A percentile compares a stretch with the other conserved stretches of the same genome.
Evolutionary conservation across 2,329 filamentous ascomycete species (phyloP).

Genomic region (Neocatenulostroma microsporum): DNA sequence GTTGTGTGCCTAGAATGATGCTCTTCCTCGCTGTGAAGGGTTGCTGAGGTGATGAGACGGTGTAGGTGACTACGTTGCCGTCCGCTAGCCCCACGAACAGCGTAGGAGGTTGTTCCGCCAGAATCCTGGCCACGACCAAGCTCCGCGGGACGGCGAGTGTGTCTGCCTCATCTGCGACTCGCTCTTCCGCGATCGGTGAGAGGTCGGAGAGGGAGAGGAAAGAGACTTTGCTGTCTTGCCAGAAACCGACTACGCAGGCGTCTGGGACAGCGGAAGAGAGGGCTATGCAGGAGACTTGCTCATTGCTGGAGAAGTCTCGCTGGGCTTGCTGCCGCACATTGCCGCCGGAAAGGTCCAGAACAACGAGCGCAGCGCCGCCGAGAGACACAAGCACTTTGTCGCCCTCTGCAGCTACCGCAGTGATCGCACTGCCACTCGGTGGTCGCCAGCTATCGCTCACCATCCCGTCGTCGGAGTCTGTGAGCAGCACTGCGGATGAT

Average conservation of each 20-base stretch:
- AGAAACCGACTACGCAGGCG: constrained; percentile 77
- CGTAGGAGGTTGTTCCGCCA: constrained; percentile 60
- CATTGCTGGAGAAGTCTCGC: constrained; percentile 55
- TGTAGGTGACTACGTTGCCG: constrained; percentile 80
- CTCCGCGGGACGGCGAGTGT: constrained; percentile 75
- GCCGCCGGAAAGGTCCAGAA: constrained; percentile 51
- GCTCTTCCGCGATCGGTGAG: constrained; percentile 56
- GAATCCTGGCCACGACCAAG: constrained; percentile 68
- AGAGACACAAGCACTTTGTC: constrained; percentile 65
- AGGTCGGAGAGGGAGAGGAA: constrained; percentile 63
- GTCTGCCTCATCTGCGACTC: constrained; percentile 47
- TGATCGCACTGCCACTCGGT: constrained; percentile 50
- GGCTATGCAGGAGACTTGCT: constrained; percentile 80
- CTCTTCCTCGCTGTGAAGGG: constrained; percentile 64
- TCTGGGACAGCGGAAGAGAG: constrained; percentile 56
- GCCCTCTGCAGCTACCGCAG: constrained; percentile 67
- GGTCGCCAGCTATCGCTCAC: constrained; percentile 54
- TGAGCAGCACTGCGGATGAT: constrained; percentile 52
- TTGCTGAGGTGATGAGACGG: constrained; percentile 55
- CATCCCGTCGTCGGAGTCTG: constrained; percentile 51
- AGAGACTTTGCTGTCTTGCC: constrained; percentile 71
- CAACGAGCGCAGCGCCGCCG: constrained; percentile 63
- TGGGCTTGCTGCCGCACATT: constrained; percentile 49
- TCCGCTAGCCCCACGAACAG: constrained; percentile 88
- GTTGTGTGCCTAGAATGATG: constrained; percentile 74